Evolutionary conservation across 768 basidiomycete genomes (phyloP).

Genomic region (Tubosaeta sp.): DNA sequence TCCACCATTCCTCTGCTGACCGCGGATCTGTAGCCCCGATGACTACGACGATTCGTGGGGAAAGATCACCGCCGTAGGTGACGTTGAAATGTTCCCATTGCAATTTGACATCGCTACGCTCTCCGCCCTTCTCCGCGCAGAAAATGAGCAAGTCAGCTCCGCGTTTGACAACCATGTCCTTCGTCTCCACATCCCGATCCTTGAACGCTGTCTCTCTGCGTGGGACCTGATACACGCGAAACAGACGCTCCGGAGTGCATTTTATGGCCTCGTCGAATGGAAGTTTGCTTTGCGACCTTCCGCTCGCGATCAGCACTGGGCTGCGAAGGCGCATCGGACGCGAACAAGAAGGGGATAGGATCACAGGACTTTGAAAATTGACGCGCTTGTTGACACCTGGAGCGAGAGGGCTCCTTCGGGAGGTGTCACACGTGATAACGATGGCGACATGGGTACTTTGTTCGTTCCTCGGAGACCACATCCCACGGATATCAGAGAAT

Average conservation of each 20-base stretch:
- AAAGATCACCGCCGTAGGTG: slow-evolving; percentile 24
- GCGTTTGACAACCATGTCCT: slow-evolving; percentile 12
- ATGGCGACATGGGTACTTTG: slow-evolving; percentile 4
- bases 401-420: neutral
- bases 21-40: slow-evolving; percentile 13
- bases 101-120: slow-evolving; percentile 6
- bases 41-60: slow-evolving; percentile 22
- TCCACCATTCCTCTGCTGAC: slow-evolving; percentile 23
- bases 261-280: slow-evolving; percentile 18
- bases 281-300: slow-evolving; percentile 6
- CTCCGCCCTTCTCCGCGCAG: slow-evolving; percentile 11
- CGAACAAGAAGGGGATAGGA: slow-evolving; percentile 4
- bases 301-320: slow-evolving; percentile 7
- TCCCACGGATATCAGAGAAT: slow-evolving; percentile 16
- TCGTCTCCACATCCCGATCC: slow-evolving; percentile 1
- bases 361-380: slow-evolving; percentile 14
- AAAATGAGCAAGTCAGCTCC: slow-evolving; percentile 23
- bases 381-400: slow-evolving; percentile 4
- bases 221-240: slow-evolving; percentile 19
- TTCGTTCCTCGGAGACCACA: slow-evolving; percentile 10
- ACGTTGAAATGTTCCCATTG: slow-evolving; percentile 24
- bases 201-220: neutral
- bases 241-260: slow-evolving; percentile 12
- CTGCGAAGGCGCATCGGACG: slow-evolving; percentile 10
- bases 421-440: slow-evolving; percentile 24